phyloP scores from a whole-genome alignment of 257 asterid genomes.

The Lithospermum erythrorhizon region DNA sequence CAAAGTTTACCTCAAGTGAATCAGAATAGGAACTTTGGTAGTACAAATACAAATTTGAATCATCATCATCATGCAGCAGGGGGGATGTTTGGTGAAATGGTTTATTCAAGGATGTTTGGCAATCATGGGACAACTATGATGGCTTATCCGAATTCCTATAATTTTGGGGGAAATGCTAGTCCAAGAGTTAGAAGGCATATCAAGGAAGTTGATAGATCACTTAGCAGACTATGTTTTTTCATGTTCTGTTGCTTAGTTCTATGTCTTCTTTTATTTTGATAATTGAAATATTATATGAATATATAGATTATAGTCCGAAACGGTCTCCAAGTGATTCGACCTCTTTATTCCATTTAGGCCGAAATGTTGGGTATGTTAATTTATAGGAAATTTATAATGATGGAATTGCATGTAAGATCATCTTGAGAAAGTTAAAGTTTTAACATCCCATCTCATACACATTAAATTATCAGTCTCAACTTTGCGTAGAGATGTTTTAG shows the following conservation, averaged over 20 bases:
- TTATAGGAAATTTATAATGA: no score
- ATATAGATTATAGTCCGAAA: neutral
- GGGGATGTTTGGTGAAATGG: conserved; percentile 28
- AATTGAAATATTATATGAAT: no score
- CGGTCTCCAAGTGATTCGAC: no score
- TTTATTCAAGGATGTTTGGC: neutral
- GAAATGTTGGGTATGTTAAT: no score
- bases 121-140: conserved; percentile 28
- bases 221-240: conserved; percentile 51
- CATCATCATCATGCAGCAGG: conserved; percentile 30
- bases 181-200: conserved; percentile 44
- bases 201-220: conserved; percentile 42
- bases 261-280: conserved; percentile 49
- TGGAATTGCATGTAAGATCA: neutral
- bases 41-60: conserved; percentile 6
- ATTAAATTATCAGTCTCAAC: no score
- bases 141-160: conserved; percentile 42
- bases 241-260: conserved; percentile 44
- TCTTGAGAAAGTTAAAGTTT: no score
- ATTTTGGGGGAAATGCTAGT: conserved; percentile 25
- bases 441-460: no score
- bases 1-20: conserved; percentile 16
- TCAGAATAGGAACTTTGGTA: conserved; percentile 15
- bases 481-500: no score
- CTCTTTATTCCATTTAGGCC: no score